A percentile compares a stretch with the other conserved stretches of the same genome.
phyloP scores from a whole-genome alignment of 441 rosid genomes.

The Populus tomentosa region DNA sequence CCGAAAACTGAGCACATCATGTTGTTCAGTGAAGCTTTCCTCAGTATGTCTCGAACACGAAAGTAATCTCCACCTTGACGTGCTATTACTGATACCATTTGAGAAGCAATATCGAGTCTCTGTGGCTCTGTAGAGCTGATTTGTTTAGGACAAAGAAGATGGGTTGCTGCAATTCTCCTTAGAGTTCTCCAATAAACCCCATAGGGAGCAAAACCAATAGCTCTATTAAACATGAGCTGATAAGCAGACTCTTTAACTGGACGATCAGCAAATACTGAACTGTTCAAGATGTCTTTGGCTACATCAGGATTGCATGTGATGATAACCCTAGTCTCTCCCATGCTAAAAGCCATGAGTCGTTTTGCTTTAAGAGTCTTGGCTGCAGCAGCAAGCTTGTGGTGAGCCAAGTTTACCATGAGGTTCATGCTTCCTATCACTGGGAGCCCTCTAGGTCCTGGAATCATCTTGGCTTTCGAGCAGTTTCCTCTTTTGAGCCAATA shows the following conservation, averaged over 20 bases:
- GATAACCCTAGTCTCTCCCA: too few relatives aligned
- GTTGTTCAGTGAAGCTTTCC: conserved; percentile 51
- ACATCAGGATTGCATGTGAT: too few relatives aligned
- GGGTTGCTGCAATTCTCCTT: conserved; percentile 43
- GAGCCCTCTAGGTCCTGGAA: conserved; percentile 45
- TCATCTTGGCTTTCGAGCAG: conserved; percentile 8
- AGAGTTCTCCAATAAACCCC: conserved; percentile 46
- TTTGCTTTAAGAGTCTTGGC: conserved; percentile 4
- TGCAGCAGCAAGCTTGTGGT: conserved; percentile 33
- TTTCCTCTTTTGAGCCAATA: conserved; percentile 8
- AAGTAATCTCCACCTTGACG: conserved; percentile 13
- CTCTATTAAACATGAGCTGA: conserved; percentile 44
- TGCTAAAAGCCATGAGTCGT: too few relatives aligned
- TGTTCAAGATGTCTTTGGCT: too few relatives aligned
- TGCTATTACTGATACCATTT: conserved; percentile 38
- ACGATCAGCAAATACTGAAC: too few relatives aligned
- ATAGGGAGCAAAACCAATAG: conserved; percentile 55
- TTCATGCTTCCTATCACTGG: conserved; percentile 44
- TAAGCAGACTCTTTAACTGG: conserved; percentile 20
- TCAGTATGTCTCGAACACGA: conserved; percentile 32
- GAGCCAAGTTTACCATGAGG: conserved; percentile 42
- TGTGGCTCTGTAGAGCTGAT: conserved; percentile 31
- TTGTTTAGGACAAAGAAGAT: conserved; percentile 47
- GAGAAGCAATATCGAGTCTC: conserved; percentile 32
- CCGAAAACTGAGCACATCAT: conserved; percentile 65